Conservation (phyloP, 371 early-diverging fungal species). For the Syncephalastrum monosporum region DNA sequence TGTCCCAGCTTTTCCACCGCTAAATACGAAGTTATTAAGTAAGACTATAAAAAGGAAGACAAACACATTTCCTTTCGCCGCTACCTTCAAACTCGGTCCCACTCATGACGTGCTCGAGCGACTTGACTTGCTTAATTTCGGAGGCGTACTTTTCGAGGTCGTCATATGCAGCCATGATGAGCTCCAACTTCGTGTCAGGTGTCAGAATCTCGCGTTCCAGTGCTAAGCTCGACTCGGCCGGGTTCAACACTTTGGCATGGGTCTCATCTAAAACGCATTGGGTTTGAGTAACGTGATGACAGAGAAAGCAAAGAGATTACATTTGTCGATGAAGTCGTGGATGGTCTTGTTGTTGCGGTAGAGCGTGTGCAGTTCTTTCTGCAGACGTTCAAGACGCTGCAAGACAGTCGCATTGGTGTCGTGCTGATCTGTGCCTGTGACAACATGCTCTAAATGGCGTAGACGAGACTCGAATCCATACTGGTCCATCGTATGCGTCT, state of each 20-base stretch:
- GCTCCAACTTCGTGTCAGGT: slow-evolving; percentile 56
- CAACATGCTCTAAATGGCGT: slow-evolving; percentile 42
- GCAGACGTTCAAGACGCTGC: slow-evolving; percentile 24
- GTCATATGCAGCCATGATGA: slow-evolving; percentile 52
- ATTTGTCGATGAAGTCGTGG: slow-evolving; percentile 56
- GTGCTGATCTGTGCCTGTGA: slow-evolving; percentile 27
- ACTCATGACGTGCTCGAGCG: slow-evolving; percentile 51
- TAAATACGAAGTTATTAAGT: slow-evolving; percentile 9
- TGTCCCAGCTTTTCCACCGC: slow-evolving; percentile 50
- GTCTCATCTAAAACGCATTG: slow-evolving; percentile 29
- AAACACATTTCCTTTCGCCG: slow-evolving; percentile 7
- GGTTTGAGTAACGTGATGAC: not conserved
- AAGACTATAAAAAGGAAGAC: slow-evolving; percentile 1
- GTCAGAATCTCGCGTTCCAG: slow-evolving; percentile 53
- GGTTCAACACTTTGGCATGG: slow-evolving; percentile 47
- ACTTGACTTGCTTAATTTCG: slow-evolving; percentile 56
- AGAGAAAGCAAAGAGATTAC: slow-evolving; percentile 24
- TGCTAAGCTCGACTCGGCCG: slow-evolving; percentile 38
- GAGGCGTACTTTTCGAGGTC: slow-evolving; percentile 52
- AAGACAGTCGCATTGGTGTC: slow-evolving; percentile 10
- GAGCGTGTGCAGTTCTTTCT: slow-evolving; percentile 30
- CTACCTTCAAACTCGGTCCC: slow-evolving; percentile 50
- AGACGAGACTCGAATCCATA: slow-evolving; percentile 46
- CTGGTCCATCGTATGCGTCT: slow-evolving; percentile 32
- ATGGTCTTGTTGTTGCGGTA: slow-evolving; percentile 43